Base-by-base conservation (phyloP, 495 filamentous ascomycete genomes). In the Rhypophila decipiens region DNA sequence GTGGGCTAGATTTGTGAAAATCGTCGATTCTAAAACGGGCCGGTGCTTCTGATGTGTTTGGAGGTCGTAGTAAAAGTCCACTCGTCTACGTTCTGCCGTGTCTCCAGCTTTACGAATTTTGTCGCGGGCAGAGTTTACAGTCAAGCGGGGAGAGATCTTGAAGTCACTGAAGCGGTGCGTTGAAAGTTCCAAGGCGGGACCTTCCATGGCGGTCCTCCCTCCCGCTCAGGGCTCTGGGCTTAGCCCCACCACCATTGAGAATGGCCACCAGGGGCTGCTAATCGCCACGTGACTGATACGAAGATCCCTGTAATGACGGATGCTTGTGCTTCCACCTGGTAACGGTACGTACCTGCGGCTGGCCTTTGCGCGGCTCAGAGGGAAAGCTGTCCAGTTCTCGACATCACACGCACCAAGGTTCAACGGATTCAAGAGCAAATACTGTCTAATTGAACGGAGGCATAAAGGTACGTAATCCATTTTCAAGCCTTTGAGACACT, bases 1-100 rank as follows among this genome's bases (percentile, higher is more conserved):
- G 59, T 85, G 74, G 64, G 48, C 46, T 47, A 45, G 42, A 12
- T 13, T 18, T 13, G 11, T 40, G 36, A 46, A 53, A 48, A 34
- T 42, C 34, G 35, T 29, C 29, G 39, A 39, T 39, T 53, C 22
- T 21, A 45, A 44, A 24, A 7, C 15, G 9, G 0, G 13, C 13
- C 12, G 13, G 7, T 18, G 42, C 15, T 24, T 15, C 17, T 11
- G 12, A 18, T 41, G 49, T 12, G 37, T 34, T 24, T 23, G 13
- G 9, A 21, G 13, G n/a, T n/a, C n/a, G n/a, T n/a, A 31, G 13
- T 31, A 31, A 31, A 31, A 31, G 13, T 7, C 27, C 27, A 7
- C 7, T 31, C 27, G 27, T 31, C 27, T 31, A 31, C 7, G 27
- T 13, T 39, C 27, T 17, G 19, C 19, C 15, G 39, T 37, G 22